Conservation (phyloP, 2,329 filamentous ascomycete species). For the Pseudogymnoascus sp. region DNA sequence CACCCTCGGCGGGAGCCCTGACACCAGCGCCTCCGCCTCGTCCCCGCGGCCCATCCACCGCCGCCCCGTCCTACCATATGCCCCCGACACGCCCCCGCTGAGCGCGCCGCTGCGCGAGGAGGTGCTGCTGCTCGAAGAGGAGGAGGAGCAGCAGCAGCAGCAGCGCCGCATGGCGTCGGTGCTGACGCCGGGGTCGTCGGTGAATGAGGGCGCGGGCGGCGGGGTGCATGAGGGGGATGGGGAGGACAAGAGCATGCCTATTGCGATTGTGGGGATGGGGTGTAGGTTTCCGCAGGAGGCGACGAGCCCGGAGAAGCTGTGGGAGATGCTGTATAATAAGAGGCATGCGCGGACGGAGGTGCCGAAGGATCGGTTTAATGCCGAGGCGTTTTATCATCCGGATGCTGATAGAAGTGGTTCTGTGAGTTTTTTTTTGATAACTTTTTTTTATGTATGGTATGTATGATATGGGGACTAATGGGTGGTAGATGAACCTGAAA, state of each 20-base stretch:
- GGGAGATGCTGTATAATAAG: slow-evolving; percentile 32
- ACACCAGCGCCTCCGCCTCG: background rate
- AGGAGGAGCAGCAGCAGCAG: background rate
- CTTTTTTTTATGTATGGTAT: too few relatives aligned
- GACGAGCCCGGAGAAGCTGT: slow-evolving; percentile 30
- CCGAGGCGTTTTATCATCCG: slow-evolving; percentile 46
- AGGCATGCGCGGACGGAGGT: slow-evolving; percentile 29
- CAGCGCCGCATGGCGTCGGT: background rate
- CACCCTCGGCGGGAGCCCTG: background rate
- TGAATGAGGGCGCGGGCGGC: background rate
- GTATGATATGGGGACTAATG: background rate
- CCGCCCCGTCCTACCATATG: background rate
- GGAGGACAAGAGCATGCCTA: slow-evolving; percentile 16
- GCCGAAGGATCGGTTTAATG: slow-evolving; percentile 36
- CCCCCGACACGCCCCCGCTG: background rate
- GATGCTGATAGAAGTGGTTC: slow-evolving; percentile 27
- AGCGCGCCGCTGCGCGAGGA: background rate
- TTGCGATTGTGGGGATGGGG: slow-evolving; percentile 31
- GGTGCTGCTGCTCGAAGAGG: background rate
- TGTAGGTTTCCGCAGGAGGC: slow-evolving; percentile 32
- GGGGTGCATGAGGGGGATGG: background rate
- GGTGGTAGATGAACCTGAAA: slow-evolving; percentile 15
- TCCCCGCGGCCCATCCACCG: background rate
- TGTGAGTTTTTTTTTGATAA: slow-evolving; percentile 18
- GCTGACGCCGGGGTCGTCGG: background rate